Base-by-base conservation (phyloP, 148 eudicot species). In the Vaccinium vitisidaea region DNA sequence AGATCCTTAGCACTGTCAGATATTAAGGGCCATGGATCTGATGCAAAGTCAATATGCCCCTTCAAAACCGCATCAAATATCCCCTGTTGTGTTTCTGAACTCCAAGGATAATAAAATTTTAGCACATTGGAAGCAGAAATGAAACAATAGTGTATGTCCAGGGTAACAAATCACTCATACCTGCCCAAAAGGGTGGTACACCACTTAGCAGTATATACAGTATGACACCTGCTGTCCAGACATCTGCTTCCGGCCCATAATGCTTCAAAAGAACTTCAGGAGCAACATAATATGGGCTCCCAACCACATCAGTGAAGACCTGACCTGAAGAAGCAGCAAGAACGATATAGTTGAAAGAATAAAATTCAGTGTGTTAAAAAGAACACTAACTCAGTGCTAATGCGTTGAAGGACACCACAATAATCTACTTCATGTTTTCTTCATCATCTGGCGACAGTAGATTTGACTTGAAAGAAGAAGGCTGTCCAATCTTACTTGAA, bases 171-270 rank as follows among this genome's bases (percentile, higher is more conserved):
- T 10, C 21, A 43, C 49, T 83, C 84, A 87, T 91, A 97, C 99
- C 99, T 77, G 99, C 98, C 99, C 99, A 97, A 90, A 97, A 97
- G 53, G 99, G 99, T 14, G 99, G 99, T 16, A 94, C 98, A 82
- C 99, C 99, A 84, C 99, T 97, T 81, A 97, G 95, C 88, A 97
- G 87, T 90, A 97, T 95, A 82, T 97, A 97, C 58, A 97, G 88
- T 78, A 97, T 97, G 85, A 97, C 99, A 77, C 99, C 99, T 70
- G 99, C 98, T 79, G 98, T 97, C 99, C 99, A 97, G 70, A 97
- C 99, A 90, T 97, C 99, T 73, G 98, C 98, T 87, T 91, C 94
- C n/a, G 93, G 98, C 10, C 99, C 99, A 86, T 97, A 95, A 84
- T 90, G 93, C 95, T 97, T 97, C 91, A 90, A 84, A 84, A 97